Conservation (phyloP, 768 basidiomycete species). For the Naganishia friedmannii region DNA sequence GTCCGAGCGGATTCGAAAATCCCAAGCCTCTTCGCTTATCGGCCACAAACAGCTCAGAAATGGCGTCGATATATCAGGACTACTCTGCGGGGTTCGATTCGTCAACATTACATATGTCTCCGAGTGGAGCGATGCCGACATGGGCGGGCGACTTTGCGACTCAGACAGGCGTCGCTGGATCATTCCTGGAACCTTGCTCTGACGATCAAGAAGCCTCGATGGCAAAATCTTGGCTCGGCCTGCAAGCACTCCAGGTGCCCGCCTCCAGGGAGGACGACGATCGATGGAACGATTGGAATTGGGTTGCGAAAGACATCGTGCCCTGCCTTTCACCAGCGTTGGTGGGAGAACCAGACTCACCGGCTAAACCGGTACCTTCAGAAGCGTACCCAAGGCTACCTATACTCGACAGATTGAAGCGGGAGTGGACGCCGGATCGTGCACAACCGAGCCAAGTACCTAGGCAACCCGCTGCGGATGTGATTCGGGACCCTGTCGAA, state of each 20-base stretch:
- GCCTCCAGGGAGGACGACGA: neutral
- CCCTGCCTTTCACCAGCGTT: neutral
- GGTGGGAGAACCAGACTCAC: no score
- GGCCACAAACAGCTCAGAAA: neutral
- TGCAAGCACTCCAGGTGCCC: neutral
- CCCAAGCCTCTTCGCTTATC: neutral
- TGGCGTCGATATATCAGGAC: neutral
- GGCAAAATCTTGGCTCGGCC: neutral
- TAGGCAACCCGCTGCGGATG: neutral
- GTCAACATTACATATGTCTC: neutral
- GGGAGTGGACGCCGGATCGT: slow-evolving; percentile 6
- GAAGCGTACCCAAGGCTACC: neutral
- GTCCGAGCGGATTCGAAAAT: neutral
- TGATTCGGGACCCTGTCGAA: no score
- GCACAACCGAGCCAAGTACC: neutral
- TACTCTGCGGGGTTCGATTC: neutral
- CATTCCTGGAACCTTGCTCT: neutral
- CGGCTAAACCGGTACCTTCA: neutral
- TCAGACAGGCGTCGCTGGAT: neutral
- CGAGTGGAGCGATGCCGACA: neutral
- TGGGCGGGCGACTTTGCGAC: neutral
- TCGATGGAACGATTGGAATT: neutral
- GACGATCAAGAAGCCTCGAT: neutral
- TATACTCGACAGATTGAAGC: slow-evolving; percentile 3
- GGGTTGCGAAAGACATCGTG: neutral